phyloP scores from a whole-genome alignment of 176 grass and related monocot species.

The Lolium perenne region DNA sequence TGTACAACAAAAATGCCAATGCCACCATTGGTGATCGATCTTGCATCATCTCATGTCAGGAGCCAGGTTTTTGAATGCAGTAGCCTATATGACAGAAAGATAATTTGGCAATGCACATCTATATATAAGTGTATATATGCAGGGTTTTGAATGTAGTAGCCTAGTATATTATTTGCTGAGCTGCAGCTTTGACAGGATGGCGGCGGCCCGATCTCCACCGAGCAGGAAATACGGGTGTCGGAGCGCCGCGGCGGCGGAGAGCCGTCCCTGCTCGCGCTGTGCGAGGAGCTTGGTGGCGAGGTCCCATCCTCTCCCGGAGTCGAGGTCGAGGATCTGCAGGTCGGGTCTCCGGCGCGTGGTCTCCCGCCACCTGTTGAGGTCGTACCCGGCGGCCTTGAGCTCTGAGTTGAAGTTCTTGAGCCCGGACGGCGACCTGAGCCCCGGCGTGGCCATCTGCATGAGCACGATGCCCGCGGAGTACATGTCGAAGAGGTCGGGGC shows the following conservation, averaged over 20 bases:
- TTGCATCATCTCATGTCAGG: background rate
- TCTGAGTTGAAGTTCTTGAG: constrained; percentile 96
- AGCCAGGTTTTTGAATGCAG: background rate
- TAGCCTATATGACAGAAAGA: background rate
- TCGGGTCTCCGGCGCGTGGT: constrained; percentile 62
- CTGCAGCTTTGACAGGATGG: constrained; percentile 82
- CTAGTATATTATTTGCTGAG: constrained; percentile 49
- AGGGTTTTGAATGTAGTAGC: background rate
- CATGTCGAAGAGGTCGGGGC: constrained; percentile 95
- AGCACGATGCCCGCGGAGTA: constrained; percentile 95
- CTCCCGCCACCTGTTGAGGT: constrained; percentile 83
- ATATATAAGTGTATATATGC: background rate
- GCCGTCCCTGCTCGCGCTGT: constrained; percentile 63
- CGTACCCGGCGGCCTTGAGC: constrained; percentile 77
- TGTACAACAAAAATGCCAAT: constrained; percentile 29
- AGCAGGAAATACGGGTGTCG: constrained; percentile 94
- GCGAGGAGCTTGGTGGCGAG: constrained; percentile 94
- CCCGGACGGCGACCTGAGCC: constrained; percentile 57
- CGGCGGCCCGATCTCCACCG: constrained; percentile 77
- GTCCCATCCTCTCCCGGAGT: constrained; percentile 90
- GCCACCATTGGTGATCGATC: constrained; percentile 20
- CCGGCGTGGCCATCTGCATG: constrained; percentile 94
- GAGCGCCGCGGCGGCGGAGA: constrained; percentile 80
- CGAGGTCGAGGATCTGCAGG: constrained; percentile 76
- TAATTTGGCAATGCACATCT: constrained; percentile 1